phyloP scores from a whole-genome alignment of 768 basidiomycete species.

The Phaffia tasmanica region DNA sequence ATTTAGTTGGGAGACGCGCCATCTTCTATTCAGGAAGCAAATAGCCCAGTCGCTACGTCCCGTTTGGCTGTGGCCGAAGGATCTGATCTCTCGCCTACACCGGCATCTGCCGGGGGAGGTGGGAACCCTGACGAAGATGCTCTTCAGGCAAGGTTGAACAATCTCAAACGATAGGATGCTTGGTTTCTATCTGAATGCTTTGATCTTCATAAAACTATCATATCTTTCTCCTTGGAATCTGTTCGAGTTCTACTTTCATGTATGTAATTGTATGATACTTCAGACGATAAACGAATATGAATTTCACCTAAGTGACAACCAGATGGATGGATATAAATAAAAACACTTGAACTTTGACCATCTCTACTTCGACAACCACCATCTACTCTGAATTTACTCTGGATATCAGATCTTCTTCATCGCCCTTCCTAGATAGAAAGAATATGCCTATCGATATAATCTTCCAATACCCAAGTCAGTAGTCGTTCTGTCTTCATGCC shows the following conservation, averaged over 20 bases:
- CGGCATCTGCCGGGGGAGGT: conserved; percentile 30
- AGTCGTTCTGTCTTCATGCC: background rate
- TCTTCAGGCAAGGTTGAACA: conserved; percentile 84
- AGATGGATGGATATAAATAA: no score
- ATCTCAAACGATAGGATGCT: conserved; percentile 42
- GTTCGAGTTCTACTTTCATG: background rate
- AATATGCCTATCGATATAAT: background rate
- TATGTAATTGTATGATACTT: background rate
- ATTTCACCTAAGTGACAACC: no score
- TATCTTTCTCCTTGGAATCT: background rate
- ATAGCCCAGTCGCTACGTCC: conserved; percentile 52
- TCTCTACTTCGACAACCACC: no score
- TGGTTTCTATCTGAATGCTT: no score
- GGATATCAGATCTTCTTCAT: no score
- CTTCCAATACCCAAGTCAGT: background rate
- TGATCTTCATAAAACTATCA: no score
- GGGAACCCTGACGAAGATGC: conserved; percentile 71
- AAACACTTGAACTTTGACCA: no score
- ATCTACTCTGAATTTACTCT: no score
- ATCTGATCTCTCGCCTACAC: conserved; percentile 45
- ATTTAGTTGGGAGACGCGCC: conserved; percentile 67
- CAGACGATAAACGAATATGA: background rate
- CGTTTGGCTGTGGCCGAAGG: conserved; percentile 79
- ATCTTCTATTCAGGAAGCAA: conserved; percentile 51
- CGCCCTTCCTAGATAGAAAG: no score